phyloP scores from a whole-genome alignment of 495 filamentous ascomycete species.

The Bombardia bombarda region DNA sequence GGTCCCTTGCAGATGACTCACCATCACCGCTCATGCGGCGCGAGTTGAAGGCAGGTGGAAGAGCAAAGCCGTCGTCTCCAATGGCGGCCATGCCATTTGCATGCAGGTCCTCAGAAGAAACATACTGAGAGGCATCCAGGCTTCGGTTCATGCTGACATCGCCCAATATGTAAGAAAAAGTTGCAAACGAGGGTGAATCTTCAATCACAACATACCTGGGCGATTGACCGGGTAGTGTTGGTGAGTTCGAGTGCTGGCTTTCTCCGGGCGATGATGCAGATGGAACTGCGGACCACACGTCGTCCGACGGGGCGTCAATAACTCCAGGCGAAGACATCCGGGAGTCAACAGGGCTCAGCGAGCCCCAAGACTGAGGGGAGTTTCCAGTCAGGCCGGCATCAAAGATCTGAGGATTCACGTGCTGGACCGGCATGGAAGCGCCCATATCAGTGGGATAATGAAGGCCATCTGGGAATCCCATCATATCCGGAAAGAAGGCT shows the following conservation, averaged over 20 bases:
- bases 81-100: slow-evolving; percentile 26
- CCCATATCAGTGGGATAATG: slow-evolving; percentile 30
- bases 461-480: slow-evolving; percentile 35
- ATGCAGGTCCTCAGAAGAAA: slow-evolving; percentile 35
- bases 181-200: slow-evolving; percentile 1
- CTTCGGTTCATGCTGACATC: slow-evolving; percentile 22
- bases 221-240: slow-evolving; percentile 36
- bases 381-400: slow-evolving; percentile 31
- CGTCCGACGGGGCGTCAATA: slow-evolving; percentile 35
- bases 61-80: slow-evolving; percentile 35
- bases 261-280: slow-evolving; percentile 34
- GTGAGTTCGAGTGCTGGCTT: slow-evolving; percentile 39
- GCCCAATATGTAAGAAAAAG: slow-evolving; percentile 18
- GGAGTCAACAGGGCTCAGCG: slow-evolving; percentile 40
- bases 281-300: slow-evolving; percentile 35
- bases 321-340: slow-evolving; percentile 40
- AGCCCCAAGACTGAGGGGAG: slow-evolving; percentile 42
- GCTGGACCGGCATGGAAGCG: slow-evolving; percentile 30
- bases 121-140: slow-evolving; percentile 24
- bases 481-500: slow-evolving; percentile 29
- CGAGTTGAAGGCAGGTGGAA: slow-evolving; percentile 32
- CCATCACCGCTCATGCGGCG: slow-evolving; percentile 42
- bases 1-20: slow-evolving; percentile 65
- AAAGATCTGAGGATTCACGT: slow-evolving; percentile 41
- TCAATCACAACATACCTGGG: slow-evolving; percentile 37